Evolutionary conservation across 352 stramenopile genomes (phyloP), one percentile per base, ranked within the genome.

Genomic region (Globisporangium nodosum): DNA sequence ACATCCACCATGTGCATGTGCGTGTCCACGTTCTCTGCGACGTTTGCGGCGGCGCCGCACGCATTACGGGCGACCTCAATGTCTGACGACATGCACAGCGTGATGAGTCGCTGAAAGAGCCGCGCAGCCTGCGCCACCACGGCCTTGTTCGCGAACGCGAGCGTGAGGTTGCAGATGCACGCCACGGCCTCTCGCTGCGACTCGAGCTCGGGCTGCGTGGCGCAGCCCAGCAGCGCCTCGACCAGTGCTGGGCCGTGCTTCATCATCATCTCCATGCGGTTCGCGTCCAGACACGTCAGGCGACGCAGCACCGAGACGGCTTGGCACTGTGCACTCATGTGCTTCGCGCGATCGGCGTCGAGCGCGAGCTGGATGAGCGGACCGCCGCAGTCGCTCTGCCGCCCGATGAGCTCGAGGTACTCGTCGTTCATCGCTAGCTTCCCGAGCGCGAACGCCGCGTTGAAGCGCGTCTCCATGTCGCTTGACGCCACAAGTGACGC

Each of bases 51-150:
- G 12, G 95, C 80, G 3, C 86, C 96, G 52, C 90, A 96, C 1
- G 94, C 90, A 52, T 97, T 94, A 48, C 95, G 80, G 20, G 92
- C 88, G 13, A 96, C 88, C 59, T 98, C 92, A 31, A 96, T 76
- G 64, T 98, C 93, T 31, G 60, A 54, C 49, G 78, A 95, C 21
- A 88, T 69, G 46, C 84, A 92, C 52, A 97, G 65, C 7, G 61
- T 68, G 58, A 96, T 80, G 18, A 96, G 64, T 49, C 87, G 76
- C 45, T 71, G 64, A 15, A 92, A 78, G 3, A 91, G 69, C 33
- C 64, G 63, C 9, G 71, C 52, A 11, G 62, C 68, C 35, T 66
- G 65, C 3, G 91, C 74, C 18, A 97, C 63, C 7, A 70, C 59
- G 5, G 85, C 58, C 56, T 94, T 96, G 69, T 96, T 96, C 43